These are phyloP conservation scores for Nothophoma quercina DNA, from an alignment of 2,329 filamentous ascomycete genomes.

Conservation along the genomic window DNA sequence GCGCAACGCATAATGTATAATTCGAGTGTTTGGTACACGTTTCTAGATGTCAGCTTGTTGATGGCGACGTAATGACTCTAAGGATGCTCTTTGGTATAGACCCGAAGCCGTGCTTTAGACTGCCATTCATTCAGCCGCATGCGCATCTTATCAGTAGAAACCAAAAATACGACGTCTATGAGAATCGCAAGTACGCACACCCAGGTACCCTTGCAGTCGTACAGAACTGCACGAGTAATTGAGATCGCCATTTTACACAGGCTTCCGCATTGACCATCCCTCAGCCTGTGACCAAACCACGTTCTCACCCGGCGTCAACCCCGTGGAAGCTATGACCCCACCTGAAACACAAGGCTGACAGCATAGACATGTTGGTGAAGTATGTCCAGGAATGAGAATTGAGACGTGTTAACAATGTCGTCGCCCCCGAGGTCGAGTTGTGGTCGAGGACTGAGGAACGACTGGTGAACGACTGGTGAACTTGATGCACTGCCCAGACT, in stretches of 20 bases:
- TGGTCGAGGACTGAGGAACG: too few species aligned
- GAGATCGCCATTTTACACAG: background rate
- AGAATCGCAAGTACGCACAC: background rate
- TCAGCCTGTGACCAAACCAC: background rate
- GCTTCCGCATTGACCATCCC: background rate
- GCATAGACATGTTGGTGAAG: background rate
- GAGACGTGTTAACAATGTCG: background rate
- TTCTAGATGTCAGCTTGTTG: background rate
- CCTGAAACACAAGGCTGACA: slow-evolving; percentile 3
- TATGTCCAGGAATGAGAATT: too few species aligned
- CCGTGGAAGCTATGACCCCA: background rate
- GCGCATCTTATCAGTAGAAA: background rate
- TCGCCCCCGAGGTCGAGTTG: background rate
- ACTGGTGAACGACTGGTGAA: too few species aligned
- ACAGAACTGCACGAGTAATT: background rate
- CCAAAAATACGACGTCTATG: background rate
- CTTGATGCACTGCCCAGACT: background rate
- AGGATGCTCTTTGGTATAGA: background rate
- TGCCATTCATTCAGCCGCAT: background rate
- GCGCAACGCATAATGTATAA: slow-evolving; percentile 4
- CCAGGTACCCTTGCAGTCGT: background rate
- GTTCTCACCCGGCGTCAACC: background rate
- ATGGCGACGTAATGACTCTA: background rate
- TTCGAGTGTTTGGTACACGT: background rate
- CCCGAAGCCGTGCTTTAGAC: background rate